Conservation (phyloP, 2,329 filamentous ascomycete genomes). For the Nothomitra cinnamomea region DNA sequence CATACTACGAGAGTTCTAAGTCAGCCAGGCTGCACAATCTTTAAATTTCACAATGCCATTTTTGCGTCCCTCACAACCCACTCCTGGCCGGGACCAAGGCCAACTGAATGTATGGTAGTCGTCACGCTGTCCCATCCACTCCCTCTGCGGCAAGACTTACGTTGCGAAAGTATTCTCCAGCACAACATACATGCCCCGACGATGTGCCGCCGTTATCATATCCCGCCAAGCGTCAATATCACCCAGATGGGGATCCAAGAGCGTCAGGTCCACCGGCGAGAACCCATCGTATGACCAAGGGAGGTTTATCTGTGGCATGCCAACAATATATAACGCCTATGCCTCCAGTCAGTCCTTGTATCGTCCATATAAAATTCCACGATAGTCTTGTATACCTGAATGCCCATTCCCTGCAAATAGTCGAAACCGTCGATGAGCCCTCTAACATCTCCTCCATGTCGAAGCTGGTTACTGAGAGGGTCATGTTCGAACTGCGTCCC, state of each 20-base stretch:
- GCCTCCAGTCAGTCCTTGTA: no score
- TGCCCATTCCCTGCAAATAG: conserved; percentile 47
- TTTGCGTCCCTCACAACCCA: background rate
- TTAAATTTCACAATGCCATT: background rate
- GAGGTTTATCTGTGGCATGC: conserved; percentile 45
- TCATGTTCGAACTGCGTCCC: conserved; percentile 44
- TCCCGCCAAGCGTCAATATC: conserved; percentile 39
- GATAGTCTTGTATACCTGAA: conserved; percentile 29
- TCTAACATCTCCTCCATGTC: conserved; percentile 42
- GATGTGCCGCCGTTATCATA: conserved; percentile 41
- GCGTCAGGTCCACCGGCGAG: conserved; percentile 40
- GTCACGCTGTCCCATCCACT: background rate
- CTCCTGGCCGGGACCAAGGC: background rate
- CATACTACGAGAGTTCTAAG: conserved; percentile 25
- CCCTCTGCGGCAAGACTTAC: conserved; percentile 19
- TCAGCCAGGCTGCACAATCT: background rate
- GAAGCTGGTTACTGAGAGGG: conserved; percentile 40
- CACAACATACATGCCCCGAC: conserved; percentile 45
- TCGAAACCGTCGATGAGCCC: conserved; percentile 43
- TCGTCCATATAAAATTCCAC: background rate
- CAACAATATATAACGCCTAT: conserved; percentile 45
- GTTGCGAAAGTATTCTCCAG: conserved; percentile 50
- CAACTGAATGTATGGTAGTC: no score
- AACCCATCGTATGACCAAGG: conserved; percentile 48
- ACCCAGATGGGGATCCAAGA: conserved; percentile 46